phyloP scores from a whole-genome alignment of 1,139 yeast species.

The Taiozyma sp. region DNA sequence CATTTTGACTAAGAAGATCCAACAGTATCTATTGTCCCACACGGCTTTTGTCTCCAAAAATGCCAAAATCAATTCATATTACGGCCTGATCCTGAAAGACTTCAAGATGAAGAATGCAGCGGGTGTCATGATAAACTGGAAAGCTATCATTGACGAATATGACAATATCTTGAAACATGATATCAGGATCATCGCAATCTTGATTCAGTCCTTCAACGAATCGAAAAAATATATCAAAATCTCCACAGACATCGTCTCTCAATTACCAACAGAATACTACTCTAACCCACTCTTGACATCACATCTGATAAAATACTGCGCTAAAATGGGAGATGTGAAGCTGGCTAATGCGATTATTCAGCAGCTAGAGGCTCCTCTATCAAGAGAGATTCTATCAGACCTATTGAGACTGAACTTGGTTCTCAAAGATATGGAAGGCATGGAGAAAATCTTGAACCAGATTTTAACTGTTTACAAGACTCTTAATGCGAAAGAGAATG shows the following conservation, averaged over 20 bases:
- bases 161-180: conserved; percentile 21
- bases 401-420: conserved; percentile 35
- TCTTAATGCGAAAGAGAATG: conserved; percentile 7
- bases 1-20: not conserved
- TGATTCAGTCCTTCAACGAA: conserved; percentile 30
- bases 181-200: conserved; percentile 25
- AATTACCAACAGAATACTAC: not conserved
- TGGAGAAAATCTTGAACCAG: conserved; percentile 33
- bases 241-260: conserved; percentile 24
- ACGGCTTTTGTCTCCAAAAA: not conserved
- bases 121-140: conserved; percentile 26
- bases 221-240: conserved; percentile 28
- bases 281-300: not conserved
- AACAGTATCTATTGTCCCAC: not conserved
- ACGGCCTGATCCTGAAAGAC: conserved; percentile 22
- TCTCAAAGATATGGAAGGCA: conserved; percentile 36
- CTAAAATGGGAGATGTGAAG: conserved; percentile 23
- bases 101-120: conserved; percentile 21
- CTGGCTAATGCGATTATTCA: conserved; percentile 28
- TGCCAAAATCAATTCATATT: conserved; percentile 16
- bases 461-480: conserved; percentile 18
- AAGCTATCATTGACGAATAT: conserved; percentile 17
- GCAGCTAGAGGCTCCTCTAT: conserved; percentile 22
- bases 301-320: not conserved
- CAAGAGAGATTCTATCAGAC: conserved; percentile 30